Evolutionary conservation across 2,329 filamentous ascomycete genomes (phyloP), one percentile per base, ranked within the genome.

Genomic region (Aspergillus pseudoglaucus): DNA sequence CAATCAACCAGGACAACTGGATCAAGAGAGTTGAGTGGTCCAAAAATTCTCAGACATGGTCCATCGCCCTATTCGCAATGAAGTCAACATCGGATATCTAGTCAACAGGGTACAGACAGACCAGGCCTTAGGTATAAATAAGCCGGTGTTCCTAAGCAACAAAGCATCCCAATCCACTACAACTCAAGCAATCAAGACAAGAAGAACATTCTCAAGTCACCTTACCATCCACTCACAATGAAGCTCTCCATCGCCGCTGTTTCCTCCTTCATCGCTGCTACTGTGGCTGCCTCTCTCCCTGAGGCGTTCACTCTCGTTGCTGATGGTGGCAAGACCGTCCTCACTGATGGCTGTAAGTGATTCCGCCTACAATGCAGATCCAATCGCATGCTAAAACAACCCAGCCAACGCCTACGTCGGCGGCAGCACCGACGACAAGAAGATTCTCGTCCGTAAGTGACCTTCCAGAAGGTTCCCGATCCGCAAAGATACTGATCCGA

Each of bases 291-390:
- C 45, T 35, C 44, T 7, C 47, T 52, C 41, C 50, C 50, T 10
- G 27, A 42, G 23, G 30, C 47, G 20, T 52, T 52, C 44, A 52
- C 50, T 12, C 47, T 52, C 15, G 50, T 52, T 17, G 50, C 44
- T 9, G 44, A 52, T 14, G 50, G 47, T 18, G 47, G 50, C 18
- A 38, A 49, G 38, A 52, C 50, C 3, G 47, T 47, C 32, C 41
- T 52, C n/a, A 52, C 50, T 14, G 58, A 63, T 40, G 61, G 61
- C 51, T 27, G 59, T 62, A 56, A 25, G 59, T 51, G 3, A 37
- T 37, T 6, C 10, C 7, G 6, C 37, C 10, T 4, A 39, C 4
- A 18, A 4, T 10, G 17, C 8, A 20, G 14, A 9, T 17, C 33
- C 14, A n/a, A 35, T n/a, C 6, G 8, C 14, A 35, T 35, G 37